A percentile compares a stretch with the other conserved stretches of the same genome.
phyloP scores from a whole-genome alignment of 371 early-diverging fungal species.

The Apophysomyces sp. region DNA sequence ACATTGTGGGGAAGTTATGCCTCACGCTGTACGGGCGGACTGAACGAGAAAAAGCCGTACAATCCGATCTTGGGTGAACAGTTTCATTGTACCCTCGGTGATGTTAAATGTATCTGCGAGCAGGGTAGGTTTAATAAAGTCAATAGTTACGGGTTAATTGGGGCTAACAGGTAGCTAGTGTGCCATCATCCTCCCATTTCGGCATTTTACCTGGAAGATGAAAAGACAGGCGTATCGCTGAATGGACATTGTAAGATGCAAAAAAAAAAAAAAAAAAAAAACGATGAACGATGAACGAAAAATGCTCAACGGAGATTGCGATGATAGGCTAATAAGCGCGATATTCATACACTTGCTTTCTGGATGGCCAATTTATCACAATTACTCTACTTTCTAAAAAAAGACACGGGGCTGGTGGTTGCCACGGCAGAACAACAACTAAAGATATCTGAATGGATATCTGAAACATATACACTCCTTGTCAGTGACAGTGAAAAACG shows the following conservation, averaged over 20 bases:
- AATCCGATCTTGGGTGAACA: slow-evolving; percentile 88
- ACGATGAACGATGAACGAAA: too few relatives aligned
- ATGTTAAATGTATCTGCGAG: slow-evolving; percentile 48
- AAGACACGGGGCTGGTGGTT: slow-evolving; percentile 70
- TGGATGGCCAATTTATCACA: slow-evolving; percentile 87
- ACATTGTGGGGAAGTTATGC: slow-evolving; percentile 70
- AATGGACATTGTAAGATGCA: slow-evolving; percentile 56
- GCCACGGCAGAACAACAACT: slow-evolving; percentile 68
- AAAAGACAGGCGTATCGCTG: slow-evolving; percentile 51
- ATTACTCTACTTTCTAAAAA: slow-evolving; percentile 80
- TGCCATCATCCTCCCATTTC: slow-evolving; percentile 92
- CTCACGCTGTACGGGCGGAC: slow-evolving; percentile 33
- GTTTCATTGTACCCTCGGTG: slow-evolving; percentile 49
- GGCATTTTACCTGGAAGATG: slow-evolving; percentile 66
- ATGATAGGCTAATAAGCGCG: slow-evolving; percentile 23
- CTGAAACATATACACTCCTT: slow-evolving; percentile 70
- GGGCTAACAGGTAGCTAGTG: slow-evolving; percentile 34
- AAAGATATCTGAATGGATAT: slow-evolving; percentile 69
- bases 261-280: not conserved
- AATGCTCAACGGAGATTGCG: not conserved
- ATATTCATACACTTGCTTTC: slow-evolving; percentile 59
- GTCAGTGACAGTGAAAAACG: slow-evolving; percentile 61
- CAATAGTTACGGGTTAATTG: not conserved
- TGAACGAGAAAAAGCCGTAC: slow-evolving; percentile 75
- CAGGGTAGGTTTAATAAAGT: slow-evolving; percentile 29